Conservation (phyloP, 257 asterid species). For the Echites panduratus region DNA sequence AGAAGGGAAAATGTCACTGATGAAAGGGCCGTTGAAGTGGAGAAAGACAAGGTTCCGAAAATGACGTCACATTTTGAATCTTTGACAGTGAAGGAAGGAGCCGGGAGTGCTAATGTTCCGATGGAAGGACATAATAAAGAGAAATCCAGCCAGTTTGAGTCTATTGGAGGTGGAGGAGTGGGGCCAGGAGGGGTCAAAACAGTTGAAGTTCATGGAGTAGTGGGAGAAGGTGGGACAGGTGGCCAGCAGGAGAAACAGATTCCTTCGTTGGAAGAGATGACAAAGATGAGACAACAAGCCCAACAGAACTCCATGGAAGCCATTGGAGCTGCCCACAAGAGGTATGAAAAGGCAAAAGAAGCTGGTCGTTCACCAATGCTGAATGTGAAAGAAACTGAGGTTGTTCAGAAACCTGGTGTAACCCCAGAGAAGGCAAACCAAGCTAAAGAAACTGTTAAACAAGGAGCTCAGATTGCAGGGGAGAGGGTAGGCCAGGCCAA, state of each 20-base stretch:
- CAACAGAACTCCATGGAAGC: constrained; percentile 60
- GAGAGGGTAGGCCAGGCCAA: constrained; percentile 24
- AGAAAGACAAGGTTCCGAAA: constrained; percentile 48
- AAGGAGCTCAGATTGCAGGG: constrained; percentile 5
- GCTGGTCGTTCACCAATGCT: constrained; percentile 10
- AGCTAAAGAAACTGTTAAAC: constrained; percentile 19
- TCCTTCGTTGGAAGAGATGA: constrained; percentile 49
- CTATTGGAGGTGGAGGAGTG: constrained; percentile 11
- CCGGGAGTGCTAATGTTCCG: constrained; percentile 3
- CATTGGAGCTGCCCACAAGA: constrained; percentile 42
- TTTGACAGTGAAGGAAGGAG: constrained; percentile 24
- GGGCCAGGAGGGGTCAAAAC: constrained; percentile 19
- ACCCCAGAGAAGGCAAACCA: constrained; percentile 28
- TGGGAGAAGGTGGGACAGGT: neutral
- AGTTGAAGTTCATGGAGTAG: neutral
- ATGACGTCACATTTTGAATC: constrained; percentile 53
- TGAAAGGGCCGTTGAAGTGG: constrained; percentile 29
- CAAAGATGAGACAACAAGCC: constrained; percentile 41
- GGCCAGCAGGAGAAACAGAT: constrained; percentile 9
- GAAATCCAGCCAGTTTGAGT: constrained; percentile 10
- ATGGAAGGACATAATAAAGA: constrained; percentile 8
- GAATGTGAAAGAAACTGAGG: constrained; percentile 22
- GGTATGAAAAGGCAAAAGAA: constrained; percentile 29
- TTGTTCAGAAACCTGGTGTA: neutral
- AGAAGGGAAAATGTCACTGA: constrained; percentile 35